Base-by-base conservation (phyloP, 2,329 filamentous ascomycete species). In the Penicillium sp. region DNA sequence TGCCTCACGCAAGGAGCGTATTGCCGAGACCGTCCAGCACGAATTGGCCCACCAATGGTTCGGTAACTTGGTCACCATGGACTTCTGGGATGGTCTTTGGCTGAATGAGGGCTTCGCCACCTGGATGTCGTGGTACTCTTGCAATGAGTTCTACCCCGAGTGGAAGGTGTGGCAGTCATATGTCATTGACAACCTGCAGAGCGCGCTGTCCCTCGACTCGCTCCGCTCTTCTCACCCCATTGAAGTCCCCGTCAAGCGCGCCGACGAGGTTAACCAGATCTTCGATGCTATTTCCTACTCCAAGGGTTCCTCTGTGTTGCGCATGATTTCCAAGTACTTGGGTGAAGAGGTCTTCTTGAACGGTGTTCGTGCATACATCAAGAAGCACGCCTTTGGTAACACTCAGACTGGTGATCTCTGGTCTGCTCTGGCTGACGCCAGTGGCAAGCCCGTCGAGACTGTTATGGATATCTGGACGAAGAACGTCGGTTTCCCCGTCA, bases 141-240 rank as follows among this genome's bases (percentile, higher is more conserved):
- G 89, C 78, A 91, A 97, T 68, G 80, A 81, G 49, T 96, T 97
- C 76, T 97, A 90, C 72, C 91, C 91, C 7, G 91, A 97, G 70
- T 97, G 91, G 91, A 95, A 95, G 72, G 89, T 97, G 11, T 97
- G 91, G 91, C 83, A 97, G 70, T 85, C 84, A 27, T 97, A 95
- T 67, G 90, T 97, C 48, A 90, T 88, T 29, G 90, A 96, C 64
- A 95, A 88, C 62, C 79, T 97, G 48, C 89, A 95, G 66, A 85
- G 87, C 54, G 91, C 91, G 2, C 77, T 97, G 34, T 84, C 85
- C 24, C 80, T 97, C 5, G 91, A 97, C 68, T 94, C 90, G 3
- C 75, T 97, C 45, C 83, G 91, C 59, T 96, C 90, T 80, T 95
- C 89, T 63, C 91, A 97, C 68, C 91, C 91, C 5, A 95, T 97